Base-by-base conservation (phyloP, 2,329 filamentous ascomycete genomes). In the Trichoderma sp. region DNA sequence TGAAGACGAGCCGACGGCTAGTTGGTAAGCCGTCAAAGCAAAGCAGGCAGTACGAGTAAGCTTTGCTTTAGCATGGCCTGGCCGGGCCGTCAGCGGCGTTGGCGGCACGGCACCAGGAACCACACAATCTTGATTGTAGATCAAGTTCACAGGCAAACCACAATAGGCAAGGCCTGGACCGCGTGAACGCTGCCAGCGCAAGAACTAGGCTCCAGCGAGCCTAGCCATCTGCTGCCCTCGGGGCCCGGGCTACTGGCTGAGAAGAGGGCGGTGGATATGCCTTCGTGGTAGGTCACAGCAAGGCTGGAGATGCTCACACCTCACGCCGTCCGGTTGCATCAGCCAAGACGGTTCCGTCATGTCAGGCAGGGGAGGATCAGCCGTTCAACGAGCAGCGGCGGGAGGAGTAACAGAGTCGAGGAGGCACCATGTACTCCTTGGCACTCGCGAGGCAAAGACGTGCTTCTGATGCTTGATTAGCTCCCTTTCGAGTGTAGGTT, bases 211-310 rank as follows among this genome's bases (percentile, higher is more conserved):
- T 47, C 41, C 45, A 26, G 59, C 41, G 41, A 62, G 59, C 10
- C 50, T 62, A 62, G 61, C 48, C 30, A 28, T 52, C 44, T 39
- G 5, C 26, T 39, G 12, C 9, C 28, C 19, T 52, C 26, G 50
- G 50, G 34, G 12, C 34, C 45, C 28, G 28, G 50, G 44, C 19
- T 41, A 28, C 24, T 41, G 43, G 48, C 43, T 64, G 24, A 41
- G 54, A 50, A 64, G 12, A 14, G 45, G 50, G 61, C 51, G 61
- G 54, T 57, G 61, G 61, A 30, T 54, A 50, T 60, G 57, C 34
- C 5, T 30, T 62, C 39, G 24, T 39, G 59, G 54, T 62, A 55
- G 47, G 59, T 55, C 59, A 55, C 17, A 19, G 41, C 21, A 43
- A 62, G 50, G 59, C 59, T 62, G 50, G n/a, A 39, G 50, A 39